Conservation (phyloP, 768 basidiomycete species). For the Termitomyces sp. region DNA sequence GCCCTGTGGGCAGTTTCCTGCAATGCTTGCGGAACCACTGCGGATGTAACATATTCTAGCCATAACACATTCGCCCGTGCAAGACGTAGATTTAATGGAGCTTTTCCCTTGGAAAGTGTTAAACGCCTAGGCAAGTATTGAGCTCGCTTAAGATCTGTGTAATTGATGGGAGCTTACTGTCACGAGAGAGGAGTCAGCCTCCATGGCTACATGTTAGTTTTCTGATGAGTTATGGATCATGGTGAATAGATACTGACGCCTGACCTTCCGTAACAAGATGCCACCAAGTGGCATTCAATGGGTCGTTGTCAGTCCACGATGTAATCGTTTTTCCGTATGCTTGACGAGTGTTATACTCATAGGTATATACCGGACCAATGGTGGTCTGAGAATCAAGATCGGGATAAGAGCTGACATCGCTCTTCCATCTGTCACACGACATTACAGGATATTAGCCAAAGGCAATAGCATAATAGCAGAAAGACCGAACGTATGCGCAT, state of each 20-base stretch:
- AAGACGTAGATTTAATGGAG: slow-evolving; percentile 47
- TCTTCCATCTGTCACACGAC: slow-evolving; percentile 46
- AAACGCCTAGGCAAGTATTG: slow-evolving; percentile 41
- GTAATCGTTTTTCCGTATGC: slow-evolving; percentile 55
- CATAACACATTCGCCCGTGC: slow-evolving; percentile 52
- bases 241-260: not conserved
- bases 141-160: not conserved
- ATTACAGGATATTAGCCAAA: not conserved
- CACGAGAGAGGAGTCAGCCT: slow-evolving; percentile 50
- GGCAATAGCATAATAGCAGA: not conserved
- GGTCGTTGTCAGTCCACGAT: slow-evolving; percentile 57
- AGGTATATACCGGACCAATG: slow-evolving; percentile 54
- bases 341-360: slow-evolving; percentile 68
- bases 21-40: slow-evolving; percentile 64
- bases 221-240: not conserved
- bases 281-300: slow-evolving; percentile 82
- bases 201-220: slow-evolving; percentile 43
- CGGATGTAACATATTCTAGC: slow-evolving; percentile 78
- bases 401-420: slow-evolving; percentile 56
- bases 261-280: slow-evolving; percentile 69
- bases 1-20: slow-evolving; percentile 52
- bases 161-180: slow-evolving; percentile 32
- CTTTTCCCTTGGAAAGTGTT: slow-evolving; percentile 69
- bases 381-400: slow-evolving; percentile 48
- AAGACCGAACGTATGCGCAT: slow-evolving; percentile 64